These are phyloP conservation scores for Amanita subjunquillea DNA, from an alignment of 768 basidiomycete species.

Conservation along the genomic window DNA sequence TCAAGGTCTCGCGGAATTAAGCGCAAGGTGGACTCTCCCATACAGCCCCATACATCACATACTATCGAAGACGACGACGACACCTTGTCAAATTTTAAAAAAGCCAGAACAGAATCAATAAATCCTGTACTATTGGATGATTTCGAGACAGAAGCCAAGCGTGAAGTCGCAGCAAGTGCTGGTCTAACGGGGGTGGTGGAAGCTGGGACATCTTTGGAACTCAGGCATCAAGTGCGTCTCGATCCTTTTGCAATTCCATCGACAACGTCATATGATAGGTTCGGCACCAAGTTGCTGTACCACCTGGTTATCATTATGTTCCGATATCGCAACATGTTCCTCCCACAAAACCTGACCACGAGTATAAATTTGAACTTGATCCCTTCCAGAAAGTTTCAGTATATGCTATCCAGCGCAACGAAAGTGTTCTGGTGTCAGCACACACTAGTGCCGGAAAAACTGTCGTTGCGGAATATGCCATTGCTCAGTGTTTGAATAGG, in stretches of 20 bases:
- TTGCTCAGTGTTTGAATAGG: constrained; percentile 88
- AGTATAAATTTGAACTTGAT: constrained; percentile 94
- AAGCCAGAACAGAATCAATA: constrained; percentile 47
- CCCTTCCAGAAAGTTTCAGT: constrained; percentile 96
- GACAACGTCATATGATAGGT: constrained; percentile 38
- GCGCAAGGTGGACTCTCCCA: not conserved
- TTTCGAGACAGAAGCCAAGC: constrained; percentile 88
- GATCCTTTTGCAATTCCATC: not conserved
- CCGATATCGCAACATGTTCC: constrained; percentile 90
- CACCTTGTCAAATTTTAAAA: constrained; percentile 35
- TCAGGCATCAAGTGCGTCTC: constrained; percentile 64
- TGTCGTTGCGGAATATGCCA: constrained; percentile 98
- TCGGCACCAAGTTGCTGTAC: constrained; percentile 93
- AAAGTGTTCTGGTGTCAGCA: constrained; percentile 94
- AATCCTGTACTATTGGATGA: constrained; percentile 83
- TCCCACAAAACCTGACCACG: constrained; percentile 79
- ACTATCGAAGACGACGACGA: not conserved
- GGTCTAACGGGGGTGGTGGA: constrained; percentile 71
- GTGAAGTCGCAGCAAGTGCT: constrained; percentile 83
- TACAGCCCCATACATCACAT: not conserved
- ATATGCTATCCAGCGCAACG: constrained; percentile 91
- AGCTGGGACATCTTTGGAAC: constrained; percentile 58
- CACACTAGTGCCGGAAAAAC: constrained; percentile 99
- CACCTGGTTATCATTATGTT: constrained; percentile 82
- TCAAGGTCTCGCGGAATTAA: not conserved